These are phyloP conservation scores for Fennellomyces sp. DNA, from an alignment of 371 early-diverging fungal genomes.

Conservation along the genomic window DNA sequence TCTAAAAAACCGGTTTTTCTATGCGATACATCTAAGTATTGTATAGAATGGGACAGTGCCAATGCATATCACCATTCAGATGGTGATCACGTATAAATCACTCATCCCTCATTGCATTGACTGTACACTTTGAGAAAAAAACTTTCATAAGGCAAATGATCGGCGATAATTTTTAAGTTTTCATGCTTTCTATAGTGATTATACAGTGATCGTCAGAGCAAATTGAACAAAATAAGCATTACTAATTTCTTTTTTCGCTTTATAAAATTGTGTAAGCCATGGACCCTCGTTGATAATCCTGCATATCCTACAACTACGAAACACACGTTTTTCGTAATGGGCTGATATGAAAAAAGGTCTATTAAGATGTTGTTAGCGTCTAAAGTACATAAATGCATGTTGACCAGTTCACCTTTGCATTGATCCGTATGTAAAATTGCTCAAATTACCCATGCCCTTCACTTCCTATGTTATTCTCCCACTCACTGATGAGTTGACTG, in stretches of 20 bases:
- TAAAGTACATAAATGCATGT: background rate
- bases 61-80: background rate
- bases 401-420: slow-evolving; percentile 1
- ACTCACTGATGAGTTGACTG: background rate
- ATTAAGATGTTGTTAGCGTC: background rate
- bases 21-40: background rate
- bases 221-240: background rate
- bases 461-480: background rate
- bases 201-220: background rate
- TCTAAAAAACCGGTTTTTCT: background rate
- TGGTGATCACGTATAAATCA: background rate
- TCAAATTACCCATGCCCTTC: background rate
- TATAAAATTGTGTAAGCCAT: background rate
- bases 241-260: slow-evolving; percentile 6
- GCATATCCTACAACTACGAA: slow-evolving; percentile 6
- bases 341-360: slow-evolving; percentile 2
- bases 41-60: background rate
- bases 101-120: background rate
- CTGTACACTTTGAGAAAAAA: too few species aligned
- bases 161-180: slow-evolving; percentile 3
- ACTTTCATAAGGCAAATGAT: slow-evolving; percentile 9
- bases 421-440: background rate
- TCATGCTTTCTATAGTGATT: slow-evolving; percentile 6
- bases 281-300: slow-evolving; percentile 7
- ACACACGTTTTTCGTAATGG: background rate